A percentile compares a stretch with the other conserved stretches of the same genome.
Evolutionary conservation across 495 filamentous ascomycete genomes (phyloP).

Genomic region (Hypoxylon subgilvum): DNA sequence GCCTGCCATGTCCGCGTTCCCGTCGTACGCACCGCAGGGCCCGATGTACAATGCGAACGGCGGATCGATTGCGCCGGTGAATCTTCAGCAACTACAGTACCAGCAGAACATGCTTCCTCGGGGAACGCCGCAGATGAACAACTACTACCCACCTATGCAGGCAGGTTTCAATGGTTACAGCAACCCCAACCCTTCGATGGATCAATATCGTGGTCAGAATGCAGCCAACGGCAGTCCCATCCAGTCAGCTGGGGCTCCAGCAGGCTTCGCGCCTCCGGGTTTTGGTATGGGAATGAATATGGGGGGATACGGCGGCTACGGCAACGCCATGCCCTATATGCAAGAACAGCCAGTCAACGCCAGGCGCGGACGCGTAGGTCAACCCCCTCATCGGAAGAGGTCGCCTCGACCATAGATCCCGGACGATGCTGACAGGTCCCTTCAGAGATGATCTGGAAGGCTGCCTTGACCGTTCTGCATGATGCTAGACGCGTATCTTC

Average conservation of each 20-base stretch:
- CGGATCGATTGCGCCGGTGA: constrained; percentile 54
- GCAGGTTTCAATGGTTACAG: constrained; percentile 56
- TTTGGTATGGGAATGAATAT: constrained; percentile 58
- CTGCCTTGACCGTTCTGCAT: constrained; percentile 22
- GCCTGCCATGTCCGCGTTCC: constrained; percentile 59
- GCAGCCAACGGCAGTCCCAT: constrained; percentile 55
- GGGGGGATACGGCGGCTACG: constrained; percentile 53
- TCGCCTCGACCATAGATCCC: constrained; percentile 37
- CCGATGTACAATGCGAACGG: constrained; percentile 58
- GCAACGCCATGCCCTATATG: constrained; percentile 54
- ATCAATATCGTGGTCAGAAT: constrained; percentile 56
- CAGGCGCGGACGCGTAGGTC: constrained; percentile 61
- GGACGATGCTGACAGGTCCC: constrained; percentile 34
- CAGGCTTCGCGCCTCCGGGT: constrained; percentile 53
- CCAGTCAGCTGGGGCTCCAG: constrained; percentile 43
- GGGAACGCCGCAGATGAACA: constrained; percentile 56
- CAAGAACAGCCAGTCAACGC: constrained; percentile 57
- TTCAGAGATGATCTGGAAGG: constrained; percentile 40
- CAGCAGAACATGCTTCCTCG: constrained; percentile 64
- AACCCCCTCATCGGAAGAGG: constrained; percentile 42
- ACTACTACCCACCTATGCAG: constrained; percentile 57
- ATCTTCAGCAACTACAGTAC: constrained; percentile 62
- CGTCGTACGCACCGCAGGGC: constrained; percentile 55
- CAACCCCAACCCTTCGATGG: constrained; percentile 51
- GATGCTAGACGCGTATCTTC: constrained; percentile 22